Conservation (phyloP, 1,284 basidiomycete species). For the Austropuccinia psidii region DNA sequence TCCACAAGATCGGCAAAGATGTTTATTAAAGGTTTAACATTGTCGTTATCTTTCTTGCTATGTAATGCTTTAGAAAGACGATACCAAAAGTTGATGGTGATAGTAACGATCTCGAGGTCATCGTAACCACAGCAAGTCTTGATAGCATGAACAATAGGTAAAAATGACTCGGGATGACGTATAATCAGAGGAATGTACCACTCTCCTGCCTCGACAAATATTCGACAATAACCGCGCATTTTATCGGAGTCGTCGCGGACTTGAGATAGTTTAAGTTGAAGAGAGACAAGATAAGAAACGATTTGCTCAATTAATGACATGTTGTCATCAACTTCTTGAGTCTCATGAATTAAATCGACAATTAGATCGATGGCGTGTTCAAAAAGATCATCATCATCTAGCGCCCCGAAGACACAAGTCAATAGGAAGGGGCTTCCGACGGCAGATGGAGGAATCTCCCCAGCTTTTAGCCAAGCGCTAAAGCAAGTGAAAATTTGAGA, state of each 20-base stretch:
- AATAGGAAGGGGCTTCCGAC: conserved; percentile 47
- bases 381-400: conserved; percentile 63
- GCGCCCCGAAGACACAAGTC: conserved; percentile 21
- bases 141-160: conserved; percentile 89
- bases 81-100: conserved; percentile 99
- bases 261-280: conserved; percentile 60
- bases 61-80: conserved; percentile 73
- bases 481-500: conserved; percentile 45
- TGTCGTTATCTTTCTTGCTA: conserved; percentile 50
- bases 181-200: conserved; percentile 84
- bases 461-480: conserved; percentile 46
- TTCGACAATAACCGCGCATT: conserved; percentile 79
- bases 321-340: conserved; percentile 93
- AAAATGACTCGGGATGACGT: conserved; percentile 79
- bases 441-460: conserved; percentile 44
- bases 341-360: conserved; percentile 94
- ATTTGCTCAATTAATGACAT: conserved; percentile 79
- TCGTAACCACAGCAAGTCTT: conserved; percentile 85
- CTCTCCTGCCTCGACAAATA: conserved; percentile 93
- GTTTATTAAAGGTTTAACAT: conserved; percentile 59
- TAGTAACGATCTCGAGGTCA: conserved; percentile 92
- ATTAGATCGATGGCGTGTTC: conserved; percentile 85
- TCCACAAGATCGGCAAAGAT: conserved; percentile 76
- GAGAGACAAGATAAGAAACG: conserved; percentile 68
- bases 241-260: conserved; percentile 59